Evolutionary conservation across 129 eudicot species (phyloP).

Genomic region (Ambrosia trifida): DNA sequence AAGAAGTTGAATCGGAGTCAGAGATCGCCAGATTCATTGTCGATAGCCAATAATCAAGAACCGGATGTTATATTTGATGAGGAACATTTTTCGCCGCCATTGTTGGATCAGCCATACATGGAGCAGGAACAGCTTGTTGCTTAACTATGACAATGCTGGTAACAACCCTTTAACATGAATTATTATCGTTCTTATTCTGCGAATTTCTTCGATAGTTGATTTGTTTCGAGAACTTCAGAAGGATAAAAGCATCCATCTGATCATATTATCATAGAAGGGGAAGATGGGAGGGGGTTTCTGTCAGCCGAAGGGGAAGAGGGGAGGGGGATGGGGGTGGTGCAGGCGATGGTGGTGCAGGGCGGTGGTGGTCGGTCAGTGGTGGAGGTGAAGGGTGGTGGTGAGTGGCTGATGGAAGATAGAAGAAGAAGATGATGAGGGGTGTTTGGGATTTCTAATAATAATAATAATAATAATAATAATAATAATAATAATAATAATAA

Average conservation of each 20-base stretch:
- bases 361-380: too few relatives aligned
- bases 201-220: constrained; percentile 21
- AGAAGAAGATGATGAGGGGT: too few relatives aligned
- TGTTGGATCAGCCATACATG: constrained; percentile 52
- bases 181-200: constrained; percentile 30
- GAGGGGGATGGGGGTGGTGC: too few relatives aligned
- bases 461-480: too few relatives aligned
- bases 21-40: constrained; percentile 28
- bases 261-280: constrained; percentile 33
- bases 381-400: too few relatives aligned
- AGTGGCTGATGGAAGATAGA: too few relatives aligned
- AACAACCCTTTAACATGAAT: constrained; percentile 38
- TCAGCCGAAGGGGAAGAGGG: too few relatives aligned
- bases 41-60: constrained; percentile 6
- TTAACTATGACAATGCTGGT: constrained; percentile 34
- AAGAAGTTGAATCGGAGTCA: too few relatives aligned
- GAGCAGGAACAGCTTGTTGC: constrained; percentile 56
- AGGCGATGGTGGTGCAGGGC: too few relatives aligned
- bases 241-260: constrained; percentile 39
- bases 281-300: too few relatives aligned
- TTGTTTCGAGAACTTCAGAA: constrained; percentile 25
- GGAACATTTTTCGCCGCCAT: constrained; percentile 43
- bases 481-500: too few relatives aligned
- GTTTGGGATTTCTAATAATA: too few relatives aligned
- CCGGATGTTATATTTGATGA: constrained; percentile 42